A percentile compares a stretch with the other conserved stretches of the same genome.
Conservation (phyloP, 2,329 filamentous ascomycete genomes). For the Ophiostoma sp. region DNA sequence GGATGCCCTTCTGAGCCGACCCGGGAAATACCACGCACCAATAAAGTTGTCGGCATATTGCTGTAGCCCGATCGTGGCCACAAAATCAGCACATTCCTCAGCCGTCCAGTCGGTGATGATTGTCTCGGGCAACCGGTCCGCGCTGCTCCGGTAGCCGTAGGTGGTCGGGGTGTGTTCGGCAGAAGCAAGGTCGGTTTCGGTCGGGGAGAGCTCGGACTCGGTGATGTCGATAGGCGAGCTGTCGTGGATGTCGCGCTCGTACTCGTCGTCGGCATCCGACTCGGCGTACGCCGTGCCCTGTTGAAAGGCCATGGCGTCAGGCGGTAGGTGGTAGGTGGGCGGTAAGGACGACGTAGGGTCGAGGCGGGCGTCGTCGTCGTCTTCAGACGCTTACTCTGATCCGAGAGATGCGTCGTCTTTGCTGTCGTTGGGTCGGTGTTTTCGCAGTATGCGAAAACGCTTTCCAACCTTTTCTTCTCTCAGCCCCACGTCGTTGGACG, state of each 20-base stretch:
- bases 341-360: neutral
- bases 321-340: constrained; percentile 23
- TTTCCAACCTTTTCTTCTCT: neutral
- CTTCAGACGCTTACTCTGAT: neutral
- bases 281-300: constrained; percentile 67
- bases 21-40: constrained; percentile 46
- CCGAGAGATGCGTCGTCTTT: too few relatives aligned
- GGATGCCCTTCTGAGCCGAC: too few relatives aligned
- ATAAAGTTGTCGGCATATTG: constrained; percentile 81
- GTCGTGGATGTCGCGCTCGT: constrained; percentile 65
- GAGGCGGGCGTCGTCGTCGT: neutral
- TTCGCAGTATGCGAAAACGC: neutral
- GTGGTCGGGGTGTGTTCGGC: constrained; percentile 75
- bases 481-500: constrained; percentile 5
- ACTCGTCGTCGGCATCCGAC: constrained; percentile 77
- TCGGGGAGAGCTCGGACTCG: constrained; percentile 64
- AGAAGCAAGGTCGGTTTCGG: constrained; percentile 65
- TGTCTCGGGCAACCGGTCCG: constrained; percentile 64
- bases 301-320: constrained; percentile 51
- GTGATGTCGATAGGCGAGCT: constrained; percentile 58
- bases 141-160: constrained; percentile 60
- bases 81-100: constrained; percentile 86
- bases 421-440: too few relatives aligned
- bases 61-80: constrained; percentile 69
- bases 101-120: constrained; percentile 75